Base-by-base conservation (phyloP, 2,329 filamentous ascomycete genomes). In the Penicillium sp. region DNA sequence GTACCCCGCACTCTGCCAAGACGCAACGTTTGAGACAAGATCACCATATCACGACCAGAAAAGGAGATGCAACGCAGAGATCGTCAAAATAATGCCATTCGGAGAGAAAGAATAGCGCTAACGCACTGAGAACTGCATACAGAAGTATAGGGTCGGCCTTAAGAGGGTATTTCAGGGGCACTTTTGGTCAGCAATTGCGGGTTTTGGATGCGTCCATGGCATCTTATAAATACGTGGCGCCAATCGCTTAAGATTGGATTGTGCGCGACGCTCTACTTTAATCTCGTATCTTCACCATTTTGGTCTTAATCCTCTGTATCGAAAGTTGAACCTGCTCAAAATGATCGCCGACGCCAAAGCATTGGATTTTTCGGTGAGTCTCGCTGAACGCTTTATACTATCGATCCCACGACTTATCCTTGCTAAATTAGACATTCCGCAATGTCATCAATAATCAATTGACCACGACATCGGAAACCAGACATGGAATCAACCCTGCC, bases 381-480 rank as follows among this genome's bases (percentile, higher is more conserved):
- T 19, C 28, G 19, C 12, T 10, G 5, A 29, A 28, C 4, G 3
- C 1, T 10, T 4, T 6, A 9, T 17, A 3, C 10, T 6, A 31
- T n/a, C 8, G 10, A 35, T 21, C 10, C 3, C 7, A 13, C 2
- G 2, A 19, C 38, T 50, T 5, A 50, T n/a, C 6, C 3, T 17
- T 17, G 29, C 6, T 6, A 9, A 6, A 22, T 7, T 17, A 70
- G 53, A 75, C 68, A 39, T 79, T 77, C 61, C 68, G 70, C 52
- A 80, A 79, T 65, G 69, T 77, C 48, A 72, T 80, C 55, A 70
- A 77, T 54, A 76, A 75, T 51, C 64, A 77, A 62, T 62, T 74
- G 52, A 67, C 68, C 17, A 62, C 69, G 17, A 75, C 74, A 1
- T 56, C 66, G 24, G 61, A 70, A 47, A 77, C 72, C 12, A 72